These are phyloP conservation scores for Colletotrichum somersetense DNA, from an alignment of 2,329 filamentous ascomycete genomes.

Conservation along the genomic window DNA sequence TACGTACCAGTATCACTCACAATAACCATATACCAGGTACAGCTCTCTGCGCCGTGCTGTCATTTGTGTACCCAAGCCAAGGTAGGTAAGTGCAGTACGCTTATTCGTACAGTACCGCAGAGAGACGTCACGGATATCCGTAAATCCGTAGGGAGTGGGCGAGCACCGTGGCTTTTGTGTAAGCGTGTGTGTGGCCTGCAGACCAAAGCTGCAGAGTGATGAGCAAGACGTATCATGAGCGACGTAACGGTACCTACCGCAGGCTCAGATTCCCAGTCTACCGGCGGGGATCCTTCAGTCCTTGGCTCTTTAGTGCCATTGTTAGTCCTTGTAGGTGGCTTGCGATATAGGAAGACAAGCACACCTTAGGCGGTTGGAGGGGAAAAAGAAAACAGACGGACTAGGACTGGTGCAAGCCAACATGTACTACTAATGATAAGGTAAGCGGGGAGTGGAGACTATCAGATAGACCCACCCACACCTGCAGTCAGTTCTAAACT, in stretches of 20 bases:
- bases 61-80: background rate
- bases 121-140: background rate
- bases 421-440: conserved; percentile 38
- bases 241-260: background rate
- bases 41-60: background rate
- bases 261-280: conserved; percentile 1
- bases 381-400: background rate
- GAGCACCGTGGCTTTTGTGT: background rate
- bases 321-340: background rate
- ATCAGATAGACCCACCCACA: background rate
- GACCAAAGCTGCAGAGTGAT: background rate
- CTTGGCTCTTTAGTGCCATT: background rate
- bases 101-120: background rate
- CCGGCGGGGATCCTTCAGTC: conserved; percentile 6
- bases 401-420: conserved; percentile 15
- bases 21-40: too few species aligned
- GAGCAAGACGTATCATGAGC: background rate
- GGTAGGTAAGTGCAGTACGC: background rate
- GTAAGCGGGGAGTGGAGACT: conserved; percentile 35
- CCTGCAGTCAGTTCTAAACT: background rate
- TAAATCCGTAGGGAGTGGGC: background rate
- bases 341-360: conserved; percentile 9
- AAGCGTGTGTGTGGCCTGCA: background rate
- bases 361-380: background rate
- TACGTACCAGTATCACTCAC: conserved; percentile 10